Base-by-base conservation (phyloP, 1,284 basidiomycete genomes). In the Austroboletus olivaceoglutinosus region DNA sequence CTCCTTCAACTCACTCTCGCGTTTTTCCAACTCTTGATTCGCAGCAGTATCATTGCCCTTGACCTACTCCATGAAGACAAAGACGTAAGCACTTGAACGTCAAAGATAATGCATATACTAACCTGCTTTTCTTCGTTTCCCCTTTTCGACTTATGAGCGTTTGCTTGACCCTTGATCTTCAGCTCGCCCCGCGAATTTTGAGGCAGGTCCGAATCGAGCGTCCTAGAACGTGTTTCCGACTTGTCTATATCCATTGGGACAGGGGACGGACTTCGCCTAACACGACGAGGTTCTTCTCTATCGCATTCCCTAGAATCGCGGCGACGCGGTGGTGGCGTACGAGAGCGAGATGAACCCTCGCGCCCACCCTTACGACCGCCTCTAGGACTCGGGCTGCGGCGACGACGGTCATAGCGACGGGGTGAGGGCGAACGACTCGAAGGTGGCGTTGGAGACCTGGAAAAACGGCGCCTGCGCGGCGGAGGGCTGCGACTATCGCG, bases 1-100 rank as follows among this genome's bases (percentile, higher is more conserved):
- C 59, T 90, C 87, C 63, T 89, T 89, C 43, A 90, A 64, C 61
- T 90, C 87, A 58, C 78, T 89, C 60, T 89, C 86, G 51, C 83
- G 69, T 59, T 72, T 77, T 58, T 81, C 80, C 29, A 89, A 69
- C 48, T 82, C 83, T 47, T 52, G 52, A 38, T 42, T 61, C 21
- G 58, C 57, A 48, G 53, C 57, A 33, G 48, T 45, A 23, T 43
- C 47, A 21, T 50, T 40, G 12, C 46, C 33, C 2, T 42, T 51
- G 50, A 38, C n/a, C 64, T 68, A 54, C 53, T 52, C 58, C 60
- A 57, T 48, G 30, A 45, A 48, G 48, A 57, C 30, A 38, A 31
- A 25, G 25, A 33, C 16, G 9, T 64, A 16, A 56, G 46, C 12
- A 27, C 16, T 15, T 19, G 27, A 42, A 39, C 21, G 39, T 30